Conservation (phyloP, 306 rosid species). For the Amphicarpaea edgeworthii region DNA sequence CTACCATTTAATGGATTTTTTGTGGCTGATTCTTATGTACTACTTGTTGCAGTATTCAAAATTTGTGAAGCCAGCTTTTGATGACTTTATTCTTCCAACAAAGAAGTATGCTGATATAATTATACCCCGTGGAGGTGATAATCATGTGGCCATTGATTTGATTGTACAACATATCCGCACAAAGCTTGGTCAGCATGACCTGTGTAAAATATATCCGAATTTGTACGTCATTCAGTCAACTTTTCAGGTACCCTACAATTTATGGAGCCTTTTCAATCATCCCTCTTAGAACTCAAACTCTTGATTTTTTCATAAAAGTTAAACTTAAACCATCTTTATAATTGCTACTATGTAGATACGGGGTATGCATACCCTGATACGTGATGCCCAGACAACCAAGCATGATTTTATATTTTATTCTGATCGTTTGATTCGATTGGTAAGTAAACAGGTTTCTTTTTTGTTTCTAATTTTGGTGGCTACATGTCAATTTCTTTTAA, state of each 20-base stretch:
- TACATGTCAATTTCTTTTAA: constrained; percentile 30
- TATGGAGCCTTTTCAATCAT: constrained; percentile 26
- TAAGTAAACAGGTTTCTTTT: constrained; percentile 51
- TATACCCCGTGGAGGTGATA: constrained; percentile 98
- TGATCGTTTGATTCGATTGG: constrained; percentile 96
- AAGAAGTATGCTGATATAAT: constrained; percentile 99
- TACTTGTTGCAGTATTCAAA: constrained; percentile 84
- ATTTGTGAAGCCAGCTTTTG: constrained; percentile 98
- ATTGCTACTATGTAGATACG: constrained; percentile 72
- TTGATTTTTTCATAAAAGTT: constrained; percentile 8
- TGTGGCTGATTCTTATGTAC: constrained; percentile 27
- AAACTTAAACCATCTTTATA: constrained; percentile 29
- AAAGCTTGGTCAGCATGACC: constrained; percentile 98
- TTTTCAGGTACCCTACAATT: constrained; percentile 74
- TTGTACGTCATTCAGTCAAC: constrained; percentile 92
- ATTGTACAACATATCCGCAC: constrained; percentile 98
- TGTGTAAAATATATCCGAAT: constrained; percentile 99
- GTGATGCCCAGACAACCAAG: constrained; percentile 92
- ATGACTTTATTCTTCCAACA: constrained; percentile 97
- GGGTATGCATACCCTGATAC: constrained; percentile 98
- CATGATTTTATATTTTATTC: constrained; percentile 98
- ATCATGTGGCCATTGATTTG: constrained; percentile 96
- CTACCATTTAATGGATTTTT: constrained; percentile 39
- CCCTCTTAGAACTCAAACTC: constrained; percentile 23
- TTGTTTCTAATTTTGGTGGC: constrained; percentile 32